Conservation (phyloP, 768 basidiomycete genomes). For the Russula sp. region DNA sequence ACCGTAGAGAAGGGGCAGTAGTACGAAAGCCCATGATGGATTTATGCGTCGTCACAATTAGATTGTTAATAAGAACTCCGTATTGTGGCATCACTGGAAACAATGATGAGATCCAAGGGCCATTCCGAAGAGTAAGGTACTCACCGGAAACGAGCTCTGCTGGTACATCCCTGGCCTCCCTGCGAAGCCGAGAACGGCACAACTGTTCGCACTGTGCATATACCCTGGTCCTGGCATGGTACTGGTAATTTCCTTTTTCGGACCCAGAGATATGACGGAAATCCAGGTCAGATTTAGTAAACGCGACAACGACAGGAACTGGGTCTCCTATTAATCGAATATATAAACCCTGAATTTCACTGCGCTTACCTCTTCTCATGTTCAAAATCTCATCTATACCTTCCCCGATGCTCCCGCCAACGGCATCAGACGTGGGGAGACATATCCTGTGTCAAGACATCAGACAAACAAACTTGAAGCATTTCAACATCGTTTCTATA, state of each 20-base stretch:
- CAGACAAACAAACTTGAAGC: not conserved
- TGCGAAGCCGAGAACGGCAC: constrained; percentile 5
- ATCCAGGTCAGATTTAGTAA: constrained; percentile 12
- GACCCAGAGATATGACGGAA: not conserved
- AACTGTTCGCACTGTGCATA: not conserved
- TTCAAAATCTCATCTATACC: constrained; percentile 4
- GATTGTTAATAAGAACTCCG: not conserved
- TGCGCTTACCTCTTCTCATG: constrained; percentile 1
- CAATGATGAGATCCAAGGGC: not conserved
- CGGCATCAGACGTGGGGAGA: no score
- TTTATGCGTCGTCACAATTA: not conserved
- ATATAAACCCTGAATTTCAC: not conserved
- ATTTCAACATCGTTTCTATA: not conserved
- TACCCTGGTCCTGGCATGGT: not conserved
- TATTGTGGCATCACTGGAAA: constrained; percentile 2
- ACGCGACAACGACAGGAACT: constrained; percentile 13
- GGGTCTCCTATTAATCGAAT: no score
- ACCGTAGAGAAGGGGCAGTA: not conserved
- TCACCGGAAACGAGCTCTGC: constrained; percentile 14
- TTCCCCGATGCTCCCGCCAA: constrained; percentile 5
- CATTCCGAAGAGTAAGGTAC: not conserved
- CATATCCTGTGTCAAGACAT: not conserved
- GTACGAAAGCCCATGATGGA: not conserved
- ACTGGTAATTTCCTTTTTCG: no score
- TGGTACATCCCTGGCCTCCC: constrained; percentile 10